Evolutionary conservation across 176 grass and related monocot species (phyloP), one percentile per base, ranked within the genome.

Genomic region (Hsuehochloa calcarea): DNA sequence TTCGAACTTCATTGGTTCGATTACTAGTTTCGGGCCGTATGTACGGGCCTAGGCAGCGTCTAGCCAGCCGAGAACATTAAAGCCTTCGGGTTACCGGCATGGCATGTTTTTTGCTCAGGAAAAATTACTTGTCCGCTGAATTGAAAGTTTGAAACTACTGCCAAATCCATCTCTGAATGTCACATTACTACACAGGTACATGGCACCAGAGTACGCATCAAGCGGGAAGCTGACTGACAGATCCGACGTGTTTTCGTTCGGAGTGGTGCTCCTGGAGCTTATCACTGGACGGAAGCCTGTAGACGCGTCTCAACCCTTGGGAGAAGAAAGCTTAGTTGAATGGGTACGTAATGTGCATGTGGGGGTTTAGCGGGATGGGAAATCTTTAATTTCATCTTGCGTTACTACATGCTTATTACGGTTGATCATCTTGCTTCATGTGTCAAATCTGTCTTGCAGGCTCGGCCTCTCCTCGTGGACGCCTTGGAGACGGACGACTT

Each of bases 191-290:
- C 56, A 16, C 79, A 97, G 95, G 86, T 94, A 94, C 69, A 84
- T 97, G 92, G 92, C 95, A 5, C 92, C 92, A 39, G 90, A 93
- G 86, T 97, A 97, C 61, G 95, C 92, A 88, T 89, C 78, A 10
- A 94, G 92, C 79, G 92, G 95, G 64, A 94, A 97, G 85, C 75
- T 97, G 80, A 95, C 95, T 0, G 89, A 91, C 49, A 93, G 90
- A 83, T 98, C 96, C 19, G 93, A 95, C 87, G 96, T 95, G 41
- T 98, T 95, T 65, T 98, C 96, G 15, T 98, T 98, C 67, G 96
- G 96, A 12, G 93, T 95, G 49, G 96, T 98, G 85, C 93, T 98
- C 62, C 81, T 93, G 68, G 96, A 98, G 85, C 93, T 93, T n/a
- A 92, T 98, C 87, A 95, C 93, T 0, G 93, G 93, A 39, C 93